Evolutionary conservation across 441 rosid genomes (phyloP).

Genomic region (Populus hybrid): DNA sequence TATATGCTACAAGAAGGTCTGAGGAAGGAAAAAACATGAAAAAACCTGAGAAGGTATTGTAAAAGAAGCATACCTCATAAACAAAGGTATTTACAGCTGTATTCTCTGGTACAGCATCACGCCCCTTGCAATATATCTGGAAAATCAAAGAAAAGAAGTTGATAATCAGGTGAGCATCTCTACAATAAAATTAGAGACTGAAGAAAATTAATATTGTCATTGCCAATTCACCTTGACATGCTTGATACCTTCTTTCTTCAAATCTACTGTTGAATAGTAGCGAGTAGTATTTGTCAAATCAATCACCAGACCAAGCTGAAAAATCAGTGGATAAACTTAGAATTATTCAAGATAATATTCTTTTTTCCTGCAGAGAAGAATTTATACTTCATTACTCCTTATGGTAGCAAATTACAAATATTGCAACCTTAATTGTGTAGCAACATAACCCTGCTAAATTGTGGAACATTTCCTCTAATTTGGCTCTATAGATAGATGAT

Average conservation of each 20-base stretch:
- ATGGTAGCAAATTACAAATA: background rate
- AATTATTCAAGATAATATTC: background rate
- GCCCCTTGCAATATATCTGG: constrained; percentile 92
- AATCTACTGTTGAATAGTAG: constrained; percentile 69
- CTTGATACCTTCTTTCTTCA: constrained; percentile 92
- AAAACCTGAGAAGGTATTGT: background rate
- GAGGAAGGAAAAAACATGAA: background rate
- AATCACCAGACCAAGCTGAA: constrained; percentile 96
- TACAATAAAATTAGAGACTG: background rate
- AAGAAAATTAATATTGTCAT: background rate
- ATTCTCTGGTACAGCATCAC: constrained; percentile 91
- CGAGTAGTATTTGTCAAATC: constrained; percentile 97
- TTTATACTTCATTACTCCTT: background rate
- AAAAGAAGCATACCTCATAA: constrained; percentile 66
- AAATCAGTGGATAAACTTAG: constrained; percentile 15
- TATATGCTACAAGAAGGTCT: background rate
- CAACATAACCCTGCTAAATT: background rate
- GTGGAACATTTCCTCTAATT: background rate
- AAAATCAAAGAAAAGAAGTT: constrained; percentile 17
- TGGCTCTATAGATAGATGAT: background rate
- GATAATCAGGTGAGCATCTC: background rate
- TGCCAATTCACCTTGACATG: constrained; percentile 69
- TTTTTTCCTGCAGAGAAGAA: constrained; percentile 3
- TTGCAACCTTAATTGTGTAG: background rate
- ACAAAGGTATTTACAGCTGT: constrained; percentile 82